These are phyloP conservation scores for Phaeosphaeria sp. DNA, from an alignment of 2,329 filamentous ascomycete genomes.

Conservation along the genomic window DNA sequence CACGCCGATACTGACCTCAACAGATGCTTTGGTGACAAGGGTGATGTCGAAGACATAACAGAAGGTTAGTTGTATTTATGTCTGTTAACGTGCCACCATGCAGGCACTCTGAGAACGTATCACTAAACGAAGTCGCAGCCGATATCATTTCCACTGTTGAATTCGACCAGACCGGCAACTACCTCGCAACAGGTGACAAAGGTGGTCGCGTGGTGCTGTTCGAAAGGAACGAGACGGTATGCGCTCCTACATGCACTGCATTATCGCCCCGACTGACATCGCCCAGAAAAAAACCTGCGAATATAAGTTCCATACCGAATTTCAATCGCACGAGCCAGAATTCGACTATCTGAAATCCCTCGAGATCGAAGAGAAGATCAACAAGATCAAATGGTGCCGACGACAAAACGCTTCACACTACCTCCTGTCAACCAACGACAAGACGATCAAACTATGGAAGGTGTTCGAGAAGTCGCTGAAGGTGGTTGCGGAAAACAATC, in stretches of 20 bases:
- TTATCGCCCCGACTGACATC: conserved; percentile 15
- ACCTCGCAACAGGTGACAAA: conserved; percentile 89
- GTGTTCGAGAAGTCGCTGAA: conserved; percentile 99
- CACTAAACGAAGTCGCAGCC: conserved; percentile 58
- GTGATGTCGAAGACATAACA: conserved; percentile 98
- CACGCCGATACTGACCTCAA: conserved; percentile 25
- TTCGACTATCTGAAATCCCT: conserved; percentile 99
- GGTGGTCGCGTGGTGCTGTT: conserved; percentile 85
- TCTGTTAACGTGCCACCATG: not conserved
- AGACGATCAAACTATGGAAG: conserved; percentile 99
- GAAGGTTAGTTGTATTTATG: conserved; percentile 68
- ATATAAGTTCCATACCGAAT: conserved; percentile 99
- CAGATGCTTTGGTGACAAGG: conserved; percentile 99
- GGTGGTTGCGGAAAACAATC: conserved; percentile 98
- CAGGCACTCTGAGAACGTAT: not conserved
- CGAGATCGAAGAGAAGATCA: conserved; percentile 99
- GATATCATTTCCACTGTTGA: conserved; percentile 93
- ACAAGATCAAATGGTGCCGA: conserved; percentile 99
- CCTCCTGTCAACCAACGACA: conserved; percentile 97
- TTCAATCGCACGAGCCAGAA: conserved; percentile 98
- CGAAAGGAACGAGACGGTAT: conserved; percentile 93
- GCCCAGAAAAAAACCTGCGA: conserved; percentile 98
- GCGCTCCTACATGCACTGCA: conserved; percentile 39
- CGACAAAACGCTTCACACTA: conserved; percentile 99
- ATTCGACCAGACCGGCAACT: conserved; percentile 89